Evolutionary conservation across 768 basidiomycete genomes (phyloP).

Genomic region (Suillus plorans): DNA sequence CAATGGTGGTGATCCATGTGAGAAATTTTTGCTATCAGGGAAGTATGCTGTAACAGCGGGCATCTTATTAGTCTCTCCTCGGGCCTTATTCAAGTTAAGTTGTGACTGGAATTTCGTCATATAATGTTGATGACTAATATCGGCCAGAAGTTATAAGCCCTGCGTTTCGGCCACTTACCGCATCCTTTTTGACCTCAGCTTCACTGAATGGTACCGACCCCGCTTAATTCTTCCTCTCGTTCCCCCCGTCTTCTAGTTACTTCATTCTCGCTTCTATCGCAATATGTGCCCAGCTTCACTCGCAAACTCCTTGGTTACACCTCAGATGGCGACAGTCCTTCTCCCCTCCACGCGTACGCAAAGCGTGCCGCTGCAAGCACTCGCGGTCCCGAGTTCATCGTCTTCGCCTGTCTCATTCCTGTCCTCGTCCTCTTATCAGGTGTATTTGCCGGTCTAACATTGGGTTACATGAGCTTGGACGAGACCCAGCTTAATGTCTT

Average conservation of each 20-base stretch:
- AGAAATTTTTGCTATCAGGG: no score
- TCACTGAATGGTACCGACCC: conserved; percentile 40
- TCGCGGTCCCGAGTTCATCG: conserved; percentile 33
- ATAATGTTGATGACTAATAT: conserved; percentile 2
- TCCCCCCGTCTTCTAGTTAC: conserved; percentile 47
- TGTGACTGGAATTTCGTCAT: not conserved
- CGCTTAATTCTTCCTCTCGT: conserved; percentile 26
- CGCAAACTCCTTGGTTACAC: conserved; percentile 18
- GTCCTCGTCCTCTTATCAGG: conserved; percentile 81
- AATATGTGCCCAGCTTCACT: conserved; percentile 45
- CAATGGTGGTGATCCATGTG: no score
- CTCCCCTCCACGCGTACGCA: conserved; percentile 25
- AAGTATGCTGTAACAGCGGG: no score
- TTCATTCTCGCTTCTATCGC: conserved; percentile 41
- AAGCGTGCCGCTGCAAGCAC: conserved; percentile 28
- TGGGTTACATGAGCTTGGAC: conserved; percentile 92
- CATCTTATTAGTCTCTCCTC: no score
- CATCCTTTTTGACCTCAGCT: conserved; percentile 1
- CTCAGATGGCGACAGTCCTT: conserved; percentile 5
- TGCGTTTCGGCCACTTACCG: not conserved
- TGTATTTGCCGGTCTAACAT: conserved; percentile 86
- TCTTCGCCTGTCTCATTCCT: conserved; percentile 67
- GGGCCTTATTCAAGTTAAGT: no score
- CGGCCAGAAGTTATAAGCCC: not conserved
- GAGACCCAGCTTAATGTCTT: conserved; percentile 90